A percentile compares a stretch with the other conserved stretches of the same genome.
Evolutionary conservation across 805 yeast genomes (phyloP).

Genomic region (Candida boleticola): DNA sequence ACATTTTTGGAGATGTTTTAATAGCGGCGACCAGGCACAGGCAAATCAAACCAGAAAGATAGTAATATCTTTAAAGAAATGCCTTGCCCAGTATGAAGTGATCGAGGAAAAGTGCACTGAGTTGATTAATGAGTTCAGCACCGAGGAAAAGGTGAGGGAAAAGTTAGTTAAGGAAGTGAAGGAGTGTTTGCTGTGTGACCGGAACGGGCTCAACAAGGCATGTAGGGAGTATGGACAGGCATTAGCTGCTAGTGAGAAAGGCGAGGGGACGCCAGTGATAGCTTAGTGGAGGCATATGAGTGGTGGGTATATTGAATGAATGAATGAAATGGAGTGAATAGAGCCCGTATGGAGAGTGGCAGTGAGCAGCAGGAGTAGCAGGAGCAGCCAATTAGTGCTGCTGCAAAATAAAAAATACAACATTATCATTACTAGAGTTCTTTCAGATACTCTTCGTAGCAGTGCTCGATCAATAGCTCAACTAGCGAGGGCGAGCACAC

Average conservation of each 20-base stretch:
- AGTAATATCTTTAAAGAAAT: constrained; percentile 34
- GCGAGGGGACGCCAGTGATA: constrained; percentile 12
- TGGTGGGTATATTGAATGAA: too few species aligned
- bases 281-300: too few species aligned
- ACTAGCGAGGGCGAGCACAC: constrained; percentile 1
- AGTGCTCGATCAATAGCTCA: constrained; percentile 5
- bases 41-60: constrained; percentile 37
- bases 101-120: constrained; percentile 22
- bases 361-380: too few species aligned
- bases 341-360: too few species aligned
- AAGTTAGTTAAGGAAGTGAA: constrained; percentile 31
- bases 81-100: constrained; percentile 26
- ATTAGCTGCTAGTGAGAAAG: constrained; percentile 1
- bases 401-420: too few species aligned
- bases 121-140: constrained; percentile 12
- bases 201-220: constrained; percentile 32
- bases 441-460: constrained; percentile 8
- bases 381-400: too few species aligned
- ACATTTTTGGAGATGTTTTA: constrained; percentile 42
- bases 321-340: too few species aligned
- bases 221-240: constrained; percentile 34
- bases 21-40: constrained; percentile 27
- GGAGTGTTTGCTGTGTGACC: constrained; percentile 30
- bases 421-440: too few species aligned
- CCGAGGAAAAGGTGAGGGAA: constrained; percentile 30